Percentiles rank a stretch among this genome's conserved stretches.
Conservation (phyloP, 2,329 filamentous ascomycete genomes). For the Juglanconis oblonga region DNA sequence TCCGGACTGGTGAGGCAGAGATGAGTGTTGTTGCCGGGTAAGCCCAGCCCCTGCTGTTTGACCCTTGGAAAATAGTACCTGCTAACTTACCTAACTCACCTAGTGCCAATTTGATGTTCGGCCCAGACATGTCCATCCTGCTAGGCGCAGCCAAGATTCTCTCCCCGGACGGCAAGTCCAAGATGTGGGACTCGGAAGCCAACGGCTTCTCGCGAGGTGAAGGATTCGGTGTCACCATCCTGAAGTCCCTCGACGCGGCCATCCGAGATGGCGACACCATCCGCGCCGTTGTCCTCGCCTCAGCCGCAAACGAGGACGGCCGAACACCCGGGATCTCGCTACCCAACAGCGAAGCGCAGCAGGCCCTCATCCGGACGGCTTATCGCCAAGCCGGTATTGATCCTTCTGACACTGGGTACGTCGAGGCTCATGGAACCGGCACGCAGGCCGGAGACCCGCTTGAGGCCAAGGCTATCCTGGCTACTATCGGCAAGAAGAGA, state of each 20-base stretch:
- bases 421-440: slow-evolving; percentile 35
- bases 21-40: slow-evolving; percentile 7
- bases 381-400: slow-evolving; percentile 29
- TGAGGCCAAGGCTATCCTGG: slow-evolving; percentile 38
- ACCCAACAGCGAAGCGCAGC: slow-evolving; percentile 35
- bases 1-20: slow-evolving; percentile 4
- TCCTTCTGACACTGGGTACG: slow-evolving; percentile 21
- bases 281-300: slow-evolving; percentile 31
- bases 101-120: slow-evolving; percentile 9
- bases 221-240: slow-evolving; percentile 35
- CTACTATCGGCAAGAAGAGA: background rate
- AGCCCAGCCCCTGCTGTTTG: background rate
- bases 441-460: slow-evolving; percentile 37
- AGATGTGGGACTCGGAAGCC: slow-evolving; percentile 47
- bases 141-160: slow-evolving; percentile 32
- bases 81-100: background rate
- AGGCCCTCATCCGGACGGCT: slow-evolving; percentile 27
- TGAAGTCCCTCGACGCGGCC: slow-evolving; percentile 43
- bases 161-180: slow-evolving; percentile 46
- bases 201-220: slow-evolving; percentile 47
- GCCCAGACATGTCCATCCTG: slow-evolving; percentile 22
- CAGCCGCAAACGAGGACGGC: slow-evolving; percentile 37
- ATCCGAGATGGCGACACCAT: slow-evolving; percentile 38
- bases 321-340: slow-evolving; percentile 36
- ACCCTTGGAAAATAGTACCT: background rate